These are phyloP conservation scores for Heterobasidion annosum DNA, from an alignment of 1,284 basidiomycete genomes.

Conservation along the genomic window DNA sequence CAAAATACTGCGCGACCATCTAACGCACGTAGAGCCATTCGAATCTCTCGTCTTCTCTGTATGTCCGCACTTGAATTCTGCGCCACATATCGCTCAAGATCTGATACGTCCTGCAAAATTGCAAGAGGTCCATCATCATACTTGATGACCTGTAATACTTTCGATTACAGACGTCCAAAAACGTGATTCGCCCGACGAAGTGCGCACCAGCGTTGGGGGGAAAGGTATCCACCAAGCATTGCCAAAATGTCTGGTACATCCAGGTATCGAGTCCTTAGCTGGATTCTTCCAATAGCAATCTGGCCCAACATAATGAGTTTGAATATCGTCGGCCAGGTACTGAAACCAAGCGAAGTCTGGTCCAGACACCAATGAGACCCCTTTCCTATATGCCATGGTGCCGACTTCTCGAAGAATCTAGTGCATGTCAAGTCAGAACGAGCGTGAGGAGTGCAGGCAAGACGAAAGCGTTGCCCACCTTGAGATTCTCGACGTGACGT, in stretches of 20 bases:
- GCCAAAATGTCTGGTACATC: conserved; percentile 52
- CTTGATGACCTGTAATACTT: conserved; percentile 44
- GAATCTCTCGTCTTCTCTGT: conserved; percentile 46
- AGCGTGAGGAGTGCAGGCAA: neutral
- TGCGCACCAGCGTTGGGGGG: conserved; percentile 54
- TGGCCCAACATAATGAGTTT: conserved; percentile 50
- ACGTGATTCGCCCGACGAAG: conserved; percentile 4
- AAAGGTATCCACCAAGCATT: conserved; percentile 77
- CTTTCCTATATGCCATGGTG: conserved; percentile 39
- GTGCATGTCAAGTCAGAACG: too few species aligned
- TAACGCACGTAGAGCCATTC: conserved; percentile 59
- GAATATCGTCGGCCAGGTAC: conserved; percentile 41
- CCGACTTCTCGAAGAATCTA: conserved; percentile 67
- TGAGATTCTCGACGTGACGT: conserved; percentile 73
- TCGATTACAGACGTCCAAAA: conserved; percentile 1
- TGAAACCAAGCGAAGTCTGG: conserved; percentile 37
- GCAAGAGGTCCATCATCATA: conserved; percentile 58
- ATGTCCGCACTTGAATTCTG: conserved; percentile 56
- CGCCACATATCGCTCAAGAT: conserved; percentile 52
- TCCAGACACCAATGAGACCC: conserved; percentile 35
- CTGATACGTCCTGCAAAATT: conserved; percentile 36
- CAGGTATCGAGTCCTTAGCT: conserved; percentile 17
- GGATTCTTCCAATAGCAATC: conserved; percentile 59
- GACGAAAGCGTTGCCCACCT: conserved; percentile 33
- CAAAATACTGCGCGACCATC: conserved; percentile 58